phyloP scores from a whole-genome alignment of 345 rosid genomes.

The Reutealis trisperma region DNA sequence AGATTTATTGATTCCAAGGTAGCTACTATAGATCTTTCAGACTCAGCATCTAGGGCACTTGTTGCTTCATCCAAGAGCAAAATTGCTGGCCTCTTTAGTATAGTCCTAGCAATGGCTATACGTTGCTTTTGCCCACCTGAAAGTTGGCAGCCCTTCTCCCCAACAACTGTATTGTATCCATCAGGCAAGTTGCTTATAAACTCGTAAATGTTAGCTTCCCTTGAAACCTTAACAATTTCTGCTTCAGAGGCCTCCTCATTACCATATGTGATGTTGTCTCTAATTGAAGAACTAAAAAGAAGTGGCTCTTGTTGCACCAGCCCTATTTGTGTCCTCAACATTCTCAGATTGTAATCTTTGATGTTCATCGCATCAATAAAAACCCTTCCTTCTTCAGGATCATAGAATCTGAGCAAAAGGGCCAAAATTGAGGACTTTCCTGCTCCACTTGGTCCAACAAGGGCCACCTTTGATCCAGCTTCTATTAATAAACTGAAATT shows the following conservation, averaged over 20 bases:
- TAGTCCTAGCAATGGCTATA: conserved; percentile 57
- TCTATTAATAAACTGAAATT: conserved; percentile 50
- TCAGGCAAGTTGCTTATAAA: conserved; percentile 50
- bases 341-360: conserved; percentile 42
- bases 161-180: conserved; percentile 56
- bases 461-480: conserved; percentile 48
- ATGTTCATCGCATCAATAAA: conserved; percentile 42
- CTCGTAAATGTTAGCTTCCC: conserved; percentile 54
- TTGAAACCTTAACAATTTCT: conserved; percentile 49
- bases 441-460: conserved; percentile 67
- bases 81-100: conserved; percentile 56
- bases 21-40: conserved; percentile 57
- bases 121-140: conserved; percentile 72
- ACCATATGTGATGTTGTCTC: conserved; percentile 53
- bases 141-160: conserved; percentile 67
- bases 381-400: conserved; percentile 42
- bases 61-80: conserved; percentile 88
- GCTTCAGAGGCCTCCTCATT: conserved; percentile 45
- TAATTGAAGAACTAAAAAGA: conserved; percentile 50
- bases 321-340: conserved; percentile 51
- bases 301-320: conserved; percentile 62
- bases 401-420: conserved; percentile 53
- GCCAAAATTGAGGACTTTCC: conserved; percentile 67
- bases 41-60: conserved; percentile 78
- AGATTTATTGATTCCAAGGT: conserved; percentile 51